Evolutionary conservation across 73 alveolate species (phyloP), one percentile per base, ranked within the genome.

Genomic region (Blepharisma japonicum): DNA sequence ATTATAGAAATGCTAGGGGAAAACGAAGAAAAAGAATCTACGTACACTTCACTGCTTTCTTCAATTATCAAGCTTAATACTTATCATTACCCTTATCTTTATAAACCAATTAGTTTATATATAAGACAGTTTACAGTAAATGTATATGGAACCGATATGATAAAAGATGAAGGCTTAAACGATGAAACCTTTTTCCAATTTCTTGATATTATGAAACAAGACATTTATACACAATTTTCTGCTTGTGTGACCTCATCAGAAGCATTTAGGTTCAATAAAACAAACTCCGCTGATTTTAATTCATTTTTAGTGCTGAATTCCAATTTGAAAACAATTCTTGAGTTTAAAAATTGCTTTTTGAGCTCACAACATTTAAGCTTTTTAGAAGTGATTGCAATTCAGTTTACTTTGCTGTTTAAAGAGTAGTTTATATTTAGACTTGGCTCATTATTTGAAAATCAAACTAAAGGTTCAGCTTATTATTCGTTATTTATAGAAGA

Each of bases 21-120:
- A 32, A 32, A 32, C 42, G 74, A 61, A 5, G 74, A 61, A 61
- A 61, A 61, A 61, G 74, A 61, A n/a, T 61, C 74, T 14, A 61
- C 74, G 18, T 61, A 61, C 23, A 1, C 46, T 25, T 61, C 74
- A 14, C 5, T 61, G 11, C 47, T 61, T 20, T 20, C 50, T 25
- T 61, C 74, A 20, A 61, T 61, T 61, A n/a, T 61, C 23, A 39
- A 61, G n/a, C 46, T 61, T 2, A 61, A 39, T 39, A n/a, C 38
- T 25, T 61, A 18, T 25, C 74, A 61, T 25, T 61, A 18, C 47
- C 74, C 74, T 25, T 61, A 61, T 25, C 47, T 61, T 8, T 61
- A 61, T 25, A 14, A 61, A 14, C 74, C 39, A 20, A 25, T 61
- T 18, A 25, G 18, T 18, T 18, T 39, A 61, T 61, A 61, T 61